Evolutionary conservation across 2,329 filamentous ascomycete genomes (phyloP), one percentile per base, ranked within the genome.

Genomic region (Colletotrichum liriopes): DNA sequence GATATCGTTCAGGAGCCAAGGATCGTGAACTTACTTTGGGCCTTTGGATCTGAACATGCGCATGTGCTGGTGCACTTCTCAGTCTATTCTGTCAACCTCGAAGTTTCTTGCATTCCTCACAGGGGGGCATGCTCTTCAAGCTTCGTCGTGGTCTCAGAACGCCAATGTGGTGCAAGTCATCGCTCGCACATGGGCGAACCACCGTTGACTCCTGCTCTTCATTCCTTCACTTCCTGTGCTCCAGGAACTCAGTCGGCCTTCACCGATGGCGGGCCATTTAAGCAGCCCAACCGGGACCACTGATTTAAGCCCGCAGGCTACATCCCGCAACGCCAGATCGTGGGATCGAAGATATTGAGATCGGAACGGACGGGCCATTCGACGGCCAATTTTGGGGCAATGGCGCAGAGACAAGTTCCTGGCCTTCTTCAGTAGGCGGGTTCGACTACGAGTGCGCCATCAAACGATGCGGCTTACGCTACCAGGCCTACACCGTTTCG

Each of bases 391-490:
- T 14, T 3, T n/a, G 18, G 39, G 14, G 37, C 32, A 35, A 26
- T 49, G 20, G n/a, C 47, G n/a, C 43, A 45, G n/a, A 18, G 58
- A 61, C 41, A 47, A 35, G 20, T 47, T 29, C 47, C 29, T 29
- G n/a, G 41, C 12, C 20, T 61, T 4, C n/a, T 47, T 23, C n/a
- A 32, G 58, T 11, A n/a, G 45, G 20, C 23, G 18, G 58, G 12
- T 26, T 62, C 39, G 8, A 62, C 20, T 47, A 37, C 9, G 2
- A 35, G 8, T 32, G 18, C 7, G 20, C 32, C 32, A 23, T 35
- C n/a, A 6, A 61, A 18, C 32, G 59, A 62, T 49, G 29, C 29
- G 59, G 59, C 59, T 49, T 62, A 11, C 29, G 14, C 39, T 47
- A 45, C 26, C 2, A 35, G 5, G 14, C 6, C 43, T 39, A 49